Base-by-base conservation (phyloP, 345 rosid species). In the Arabidopsis arenosa region DNA sequence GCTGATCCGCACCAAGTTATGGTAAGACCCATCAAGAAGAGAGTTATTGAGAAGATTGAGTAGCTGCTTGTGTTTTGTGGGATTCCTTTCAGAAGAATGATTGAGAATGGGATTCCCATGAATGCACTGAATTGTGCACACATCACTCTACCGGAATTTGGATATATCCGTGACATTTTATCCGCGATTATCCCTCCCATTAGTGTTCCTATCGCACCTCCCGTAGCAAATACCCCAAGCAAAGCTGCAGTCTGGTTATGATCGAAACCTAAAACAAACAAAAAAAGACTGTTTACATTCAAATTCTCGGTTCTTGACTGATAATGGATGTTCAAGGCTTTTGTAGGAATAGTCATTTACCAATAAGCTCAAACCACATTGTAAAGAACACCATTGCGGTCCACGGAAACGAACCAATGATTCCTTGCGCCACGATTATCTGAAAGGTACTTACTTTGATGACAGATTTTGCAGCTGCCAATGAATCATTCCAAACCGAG, bases 301-400 rank as follows among this genome's bases (percentile, higher is more conserved):
- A 63, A 71, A 53, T 26, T 37, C 6, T 10, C 2, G 2, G 5
- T 71, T 39, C 28, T 63, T 32, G 55, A 30, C 9, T 0, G 1
- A 17, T 56, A 7, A 57, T 28, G 44, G 17, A 72, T 13, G 11
- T 70, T 54, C 52, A 71, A 70, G 32, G 9, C 6, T 18, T 7
- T 39, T 44, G 5, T 48, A 44, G 41, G 57, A n/a, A 68, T 0
- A 2, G 48, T 9, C 86, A 15, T 83, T 85, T 61, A 88, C 97
- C 97, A 8, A 95, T 90, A 66, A 95, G 85, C 78, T 92, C 96
- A 74, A 95, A 92, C 99, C 97, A 92, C 96, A 95, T 89, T 4
- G 99, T 88, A 64, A 95, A 87, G 82, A 95, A 92, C 41, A 95
- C 97, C 97, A 92, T 87, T 7, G 96, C 97, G 5, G 99, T 95